Conservation (phyloP, 805 yeast species). For the Vanderwaltozyma polyspora region DNA sequence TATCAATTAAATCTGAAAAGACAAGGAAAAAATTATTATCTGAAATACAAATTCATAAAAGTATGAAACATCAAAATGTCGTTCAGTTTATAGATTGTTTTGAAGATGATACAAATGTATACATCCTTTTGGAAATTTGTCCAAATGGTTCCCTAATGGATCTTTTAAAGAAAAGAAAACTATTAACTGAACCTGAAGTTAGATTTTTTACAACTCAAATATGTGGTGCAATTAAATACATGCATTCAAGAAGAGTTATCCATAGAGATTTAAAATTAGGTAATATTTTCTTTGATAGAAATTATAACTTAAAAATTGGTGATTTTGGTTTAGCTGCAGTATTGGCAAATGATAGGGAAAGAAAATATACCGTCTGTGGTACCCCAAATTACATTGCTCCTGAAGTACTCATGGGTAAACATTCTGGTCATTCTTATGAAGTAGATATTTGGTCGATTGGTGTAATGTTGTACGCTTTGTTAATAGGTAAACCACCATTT, state of each 20-base stretch:
- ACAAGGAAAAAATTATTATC: constrained; percentile 72
- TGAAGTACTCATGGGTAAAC: constrained; percentile 67
- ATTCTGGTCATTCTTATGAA: constrained; percentile 75
- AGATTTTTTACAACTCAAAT: constrained; percentile 81
- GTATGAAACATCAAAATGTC: constrained; percentile 76
- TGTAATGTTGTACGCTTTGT: constrained; percentile 80
- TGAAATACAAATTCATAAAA: constrained; percentile 88
- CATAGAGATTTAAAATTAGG: constrained; percentile 94
- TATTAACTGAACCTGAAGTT: constrained; percentile 80
- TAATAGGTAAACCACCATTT: constrained; percentile 89
- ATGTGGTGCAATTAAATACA: constrained; percentile 82
- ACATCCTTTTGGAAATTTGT: constrained; percentile 85
- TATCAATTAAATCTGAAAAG: constrained; percentile 79
- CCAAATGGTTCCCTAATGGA: constrained; percentile 91
- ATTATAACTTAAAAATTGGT: constrained; percentile 89
- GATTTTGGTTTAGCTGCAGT: constrained; percentile 95
- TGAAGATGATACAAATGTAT: constrained; percentile 89
- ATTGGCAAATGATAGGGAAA: constrained; percentile 52
- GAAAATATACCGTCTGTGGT: constrained; percentile 90
- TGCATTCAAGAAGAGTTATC: constrained; percentile 85
- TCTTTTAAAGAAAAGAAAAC: constrained; percentile 67
- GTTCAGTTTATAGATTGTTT: constrained; percentile 91
- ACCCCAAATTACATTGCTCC: constrained; percentile 98
- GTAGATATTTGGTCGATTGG: constrained; percentile 97
- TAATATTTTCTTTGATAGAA: constrained; percentile 82